A percentile compares a stretch with the other conserved stretches of the same genome.
phyloP scores from a whole-genome alignment of 83 land plant genomes.

The Picea engelmannii region DNA sequence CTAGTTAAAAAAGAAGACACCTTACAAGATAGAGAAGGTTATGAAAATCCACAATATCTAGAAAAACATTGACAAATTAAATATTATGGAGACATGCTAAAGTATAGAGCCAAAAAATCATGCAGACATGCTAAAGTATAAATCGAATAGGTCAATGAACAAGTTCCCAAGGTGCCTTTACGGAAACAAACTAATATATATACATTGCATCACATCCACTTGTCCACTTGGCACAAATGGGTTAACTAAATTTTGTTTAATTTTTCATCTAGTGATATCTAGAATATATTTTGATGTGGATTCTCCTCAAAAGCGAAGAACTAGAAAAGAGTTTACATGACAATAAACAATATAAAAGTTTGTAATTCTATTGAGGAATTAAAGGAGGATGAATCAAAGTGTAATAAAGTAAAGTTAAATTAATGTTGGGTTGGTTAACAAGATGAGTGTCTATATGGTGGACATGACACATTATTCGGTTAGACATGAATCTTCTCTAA shows the following conservation, averaged over 20 bases:
- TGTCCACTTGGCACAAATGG: constrained; percentile 61
- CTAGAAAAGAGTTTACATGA: too few relatives aligned
- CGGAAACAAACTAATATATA: constrained; percentile 86
- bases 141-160: constrained; percentile 41
- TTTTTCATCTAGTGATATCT: constrained; percentile 39
- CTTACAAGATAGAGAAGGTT: constrained; percentile 73
- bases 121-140: too few relatives aligned
- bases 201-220: constrained; percentile 59
- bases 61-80: constrained; percentile 72
- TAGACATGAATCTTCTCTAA: constrained; percentile 44
- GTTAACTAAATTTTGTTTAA: constrained; percentile 44
- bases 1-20: constrained; percentile 68
- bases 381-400: constrained; percentile 26
- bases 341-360: too few relatives aligned
- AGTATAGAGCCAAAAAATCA: constrained; percentile 51
- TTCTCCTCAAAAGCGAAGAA: constrained; percentile 23
- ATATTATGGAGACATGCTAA: constrained; percentile 70
- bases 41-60: constrained; percentile 77
- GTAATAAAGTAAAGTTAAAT: constrained; percentile 67
- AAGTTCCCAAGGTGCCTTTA: constrained; percentile 78
- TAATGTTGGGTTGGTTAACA: constrained; percentile 65
- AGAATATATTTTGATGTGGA: constrained; percentile 59
- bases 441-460: not conserved
- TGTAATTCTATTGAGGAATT: not conserved
- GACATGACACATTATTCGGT: constrained; percentile 60